These are phyloP conservation scores for Leishmania tarentolae DNA, from an alignment of 208 protist species.

Conservation along the genomic window DNA sequence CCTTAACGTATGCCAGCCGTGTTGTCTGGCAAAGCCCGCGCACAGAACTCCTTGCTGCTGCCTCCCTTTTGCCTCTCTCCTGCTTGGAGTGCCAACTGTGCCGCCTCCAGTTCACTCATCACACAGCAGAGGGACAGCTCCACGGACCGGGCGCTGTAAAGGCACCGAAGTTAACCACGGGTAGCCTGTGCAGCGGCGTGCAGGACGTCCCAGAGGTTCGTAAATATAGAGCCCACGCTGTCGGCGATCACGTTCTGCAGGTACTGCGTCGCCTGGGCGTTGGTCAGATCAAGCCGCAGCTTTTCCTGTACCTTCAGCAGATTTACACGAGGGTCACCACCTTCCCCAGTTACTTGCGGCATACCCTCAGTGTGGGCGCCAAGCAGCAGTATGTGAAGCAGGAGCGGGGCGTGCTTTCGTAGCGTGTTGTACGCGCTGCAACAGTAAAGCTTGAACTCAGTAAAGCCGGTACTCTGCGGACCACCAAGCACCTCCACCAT, in stretches of 20 bases:
- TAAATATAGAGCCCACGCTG: conserved; percentile 92
- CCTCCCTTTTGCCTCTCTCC: background rate
- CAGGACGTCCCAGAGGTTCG: conserved; percentile 90
- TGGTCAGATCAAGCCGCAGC: conserved; percentile 91
- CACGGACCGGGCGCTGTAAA: background rate
- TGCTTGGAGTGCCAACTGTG: background rate
- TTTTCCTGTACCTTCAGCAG: conserved; percentile 93
- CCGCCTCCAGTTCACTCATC: background rate
- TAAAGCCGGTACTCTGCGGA: conserved; percentile 68
- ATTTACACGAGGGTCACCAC: conserved; percentile 59
- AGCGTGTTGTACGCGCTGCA: conserved; percentile 97
- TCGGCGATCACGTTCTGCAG: conserved; percentile 95
- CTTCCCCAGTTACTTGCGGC: conserved; percentile 61
- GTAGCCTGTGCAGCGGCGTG: conserved; percentile 87
- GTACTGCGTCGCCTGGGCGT: conserved; percentile 92
- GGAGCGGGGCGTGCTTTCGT: conserved; percentile 92
- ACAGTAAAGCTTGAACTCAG: conserved; percentile 89
- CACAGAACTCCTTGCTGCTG: background rate
- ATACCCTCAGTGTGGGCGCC: conserved; percentile 90
- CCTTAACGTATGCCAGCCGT: background rate
- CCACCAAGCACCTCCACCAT: conserved; percentile 90
- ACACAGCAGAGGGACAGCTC: background rate
- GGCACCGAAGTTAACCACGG: conserved; percentile 36
- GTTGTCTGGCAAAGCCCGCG: background rate
- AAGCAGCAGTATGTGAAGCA: conserved; percentile 94